Percentiles rank a stretch among this genome's conserved stretches.
These are phyloP conservation scores for Grosmannia huntii DNA, from an alignment of 2,329 filamentous ascomycete genomes.

Conservation along the genomic window DNA sequence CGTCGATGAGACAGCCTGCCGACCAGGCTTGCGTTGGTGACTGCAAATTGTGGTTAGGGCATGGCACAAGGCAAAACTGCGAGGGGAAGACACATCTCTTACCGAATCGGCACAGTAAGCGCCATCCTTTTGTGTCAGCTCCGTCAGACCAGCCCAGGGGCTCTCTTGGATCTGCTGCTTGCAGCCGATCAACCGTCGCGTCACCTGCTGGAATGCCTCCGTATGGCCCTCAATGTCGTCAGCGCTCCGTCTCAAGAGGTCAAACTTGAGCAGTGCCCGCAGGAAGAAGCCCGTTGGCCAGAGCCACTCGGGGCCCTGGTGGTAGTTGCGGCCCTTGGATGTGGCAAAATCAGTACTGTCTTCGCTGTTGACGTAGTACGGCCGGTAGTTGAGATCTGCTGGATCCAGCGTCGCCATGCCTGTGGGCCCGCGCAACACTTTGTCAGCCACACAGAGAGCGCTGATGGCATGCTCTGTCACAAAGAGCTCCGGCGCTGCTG, in stretches of 20 bases:
- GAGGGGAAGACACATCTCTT: slow-evolving; percentile 24
- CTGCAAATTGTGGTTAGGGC: slow-evolving; percentile 25
- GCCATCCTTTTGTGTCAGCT: slow-evolving; percentile 85
- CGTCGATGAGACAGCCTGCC: slow-evolving; percentile 81
- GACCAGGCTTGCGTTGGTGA: slow-evolving; percentile 96
- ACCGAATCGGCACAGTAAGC: slow-evolving; percentile 79
- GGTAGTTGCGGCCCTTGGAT: slow-evolving; percentile 90
- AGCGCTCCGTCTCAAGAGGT: slow-evolving; percentile 55
- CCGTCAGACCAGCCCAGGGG: slow-evolving; percentile 81
- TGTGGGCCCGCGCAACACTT: slow-evolving; percentile 67
- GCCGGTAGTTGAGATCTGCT: slow-evolving; percentile 80
- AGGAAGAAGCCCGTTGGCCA: slow-evolving; percentile 97
- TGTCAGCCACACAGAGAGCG: slow-evolving; percentile 70
- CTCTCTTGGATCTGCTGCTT: slow-evolving; percentile 71
- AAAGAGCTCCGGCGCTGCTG: slow-evolving; percentile 82
- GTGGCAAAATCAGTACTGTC: slow-evolving; percentile 87
- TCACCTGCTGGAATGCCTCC: slow-evolving; percentile 92
- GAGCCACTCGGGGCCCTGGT: slow-evolving; percentile 95
- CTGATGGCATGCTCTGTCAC: slow-evolving; percentile 62
- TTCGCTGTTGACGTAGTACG: slow-evolving; percentile 90
- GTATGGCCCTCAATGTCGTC: slow-evolving; percentile 51
- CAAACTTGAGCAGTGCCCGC: slow-evolving; percentile 81
- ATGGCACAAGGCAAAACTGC: neutral
- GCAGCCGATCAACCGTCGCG: slow-evolving; percentile 66
- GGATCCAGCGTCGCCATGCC: slow-evolving; percentile 97